Evolutionary conservation across 2,329 filamentous ascomycete genomes (phyloP).

Genomic region (Madurella fahalii): DNA sequence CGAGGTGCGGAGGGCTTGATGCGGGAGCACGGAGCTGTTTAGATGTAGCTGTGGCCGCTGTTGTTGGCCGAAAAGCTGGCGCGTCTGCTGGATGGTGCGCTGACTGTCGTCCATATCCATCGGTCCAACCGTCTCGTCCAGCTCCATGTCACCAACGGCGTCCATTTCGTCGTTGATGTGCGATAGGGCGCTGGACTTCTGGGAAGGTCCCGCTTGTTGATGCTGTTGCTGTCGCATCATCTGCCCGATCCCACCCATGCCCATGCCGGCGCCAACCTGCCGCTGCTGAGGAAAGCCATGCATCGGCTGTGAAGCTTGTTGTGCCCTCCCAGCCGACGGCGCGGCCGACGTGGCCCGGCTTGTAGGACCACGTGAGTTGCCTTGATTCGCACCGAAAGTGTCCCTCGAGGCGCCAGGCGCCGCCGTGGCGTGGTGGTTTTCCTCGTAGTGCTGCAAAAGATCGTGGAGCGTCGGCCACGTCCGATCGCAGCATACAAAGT

Average conservation of each 20-base stretch:
- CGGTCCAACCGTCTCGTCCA: conserved; percentile 75
- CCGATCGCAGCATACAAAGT: conserved; percentile 92
- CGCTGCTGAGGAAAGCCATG: conserved; percentile 23
- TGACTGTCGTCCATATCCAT: conserved; percentile 62
- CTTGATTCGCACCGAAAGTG: conserved; percentile 19
- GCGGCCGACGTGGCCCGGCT: conserved; percentile 25
- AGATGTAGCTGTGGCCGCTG: conserved; percentile 73
- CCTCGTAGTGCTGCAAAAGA: conserved; percentile 93
- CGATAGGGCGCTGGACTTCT: conserved; percentile 31
- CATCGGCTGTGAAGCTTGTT: conserved; percentile 24
- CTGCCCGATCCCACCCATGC: conserved; percentile 35
- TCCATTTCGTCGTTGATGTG: conserved; percentile 67
- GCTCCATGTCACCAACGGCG: conserved; percentile 89
- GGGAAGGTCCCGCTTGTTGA: conserved; percentile 29
- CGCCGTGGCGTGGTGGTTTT: conserved; percentile 74
- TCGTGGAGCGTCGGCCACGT: conserved; percentile 90
- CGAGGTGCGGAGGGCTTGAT: conserved; percentile 77
- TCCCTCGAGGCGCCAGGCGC: conserved; percentile 37
- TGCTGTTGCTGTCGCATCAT: conserved; percentile 43
- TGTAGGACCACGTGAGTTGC: conserved; percentile 17
- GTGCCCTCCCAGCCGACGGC: conserved; percentile 17
- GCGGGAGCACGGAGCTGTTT: conserved; percentile 69
- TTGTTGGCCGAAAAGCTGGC: conserved; percentile 63
- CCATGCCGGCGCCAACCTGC: conserved; percentile 29
- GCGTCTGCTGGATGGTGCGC: conserved; percentile 64